Evolutionary conservation across 345 rosid species (phyloP), one percentile per base, ranked within the genome.

Genomic region (Mangifera indica): DNA sequence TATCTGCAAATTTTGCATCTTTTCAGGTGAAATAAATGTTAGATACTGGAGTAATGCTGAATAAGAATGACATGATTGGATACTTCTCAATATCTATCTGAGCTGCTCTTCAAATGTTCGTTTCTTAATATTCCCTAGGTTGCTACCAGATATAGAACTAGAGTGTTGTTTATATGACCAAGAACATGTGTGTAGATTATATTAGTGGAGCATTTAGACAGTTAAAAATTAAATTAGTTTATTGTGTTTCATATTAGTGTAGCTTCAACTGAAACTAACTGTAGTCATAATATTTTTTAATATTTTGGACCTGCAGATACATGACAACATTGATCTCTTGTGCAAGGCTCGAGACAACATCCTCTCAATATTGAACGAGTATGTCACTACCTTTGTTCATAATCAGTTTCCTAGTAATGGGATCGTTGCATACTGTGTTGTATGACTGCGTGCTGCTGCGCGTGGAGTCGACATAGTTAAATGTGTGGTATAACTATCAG

Each of bases 301-400:
- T 6, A 63, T 65, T 26, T 70, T 48, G 12, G 15, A 48, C 29
- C 42, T 74, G 87, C 90, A 91, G 93, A 77, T 86, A 70, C 89
- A 82, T 56, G 93, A 89, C 51, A 89, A 89, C 62, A 63, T 86
- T 62, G 84, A 75, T 71, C 87, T 91, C 64, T 80, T 89, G 49
- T 70, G 87, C 86, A 87, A 81, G 87, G 74, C 83, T 17, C 81
- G 95, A 72, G 95, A 89, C 74, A 91, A 86, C 74, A 89, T 91
- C 80, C 76, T 85, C 25, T 42, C 91, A 14, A 76, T 89, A 79
- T 75, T 91, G 86, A 88, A 89, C 52, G 95, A 85, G 95, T 91
- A 91, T 42, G 79, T 67, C 70, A 32, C 44, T 60, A 22, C 48
- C 66, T 76, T 45, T 67, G 37, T 34, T 34, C 6, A 34, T n/a